Base-by-base conservation (phyloP, 2,329 filamentous ascomycete genomes). In the Pseudogymnoascus sp. region DNA sequence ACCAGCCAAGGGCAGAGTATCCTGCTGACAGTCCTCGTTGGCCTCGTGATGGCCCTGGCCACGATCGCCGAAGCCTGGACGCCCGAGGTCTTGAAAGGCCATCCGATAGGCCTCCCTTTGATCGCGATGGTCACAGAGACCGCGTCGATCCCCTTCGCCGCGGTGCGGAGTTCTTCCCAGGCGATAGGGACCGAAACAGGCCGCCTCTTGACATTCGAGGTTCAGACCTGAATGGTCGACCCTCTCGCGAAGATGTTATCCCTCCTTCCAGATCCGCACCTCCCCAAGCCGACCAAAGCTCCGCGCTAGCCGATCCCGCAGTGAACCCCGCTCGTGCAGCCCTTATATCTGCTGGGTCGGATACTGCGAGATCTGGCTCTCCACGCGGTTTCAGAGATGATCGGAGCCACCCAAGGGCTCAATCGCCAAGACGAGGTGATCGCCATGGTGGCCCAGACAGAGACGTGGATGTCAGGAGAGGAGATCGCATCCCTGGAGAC, bases 351-450 rank as follows among this genome's bases (percentile, higher is more conserved):
- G 64, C 66, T 6, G 67, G 67, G 8, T 70, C 69, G 9, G 68
- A 71, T 23, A 40, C 63, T 14, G 25, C 68, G 49, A 68, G 68
- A 14, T 67, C 68, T n/a, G 67, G 69, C 16, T 71, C 71, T 21
- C 71, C 70, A 55, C 67, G 71, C 16, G 64, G 59, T n/a, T 31
- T 31, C 12, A 69, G 71, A 64, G 71, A 74, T 23, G 72, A 73
- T 14, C 33, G 59, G 1, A 65, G 68, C 61, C 70, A 73, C 11
- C 66, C 75, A 3, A 73, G 77, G 21, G 74, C 74, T 2, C 78
- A 80, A 61, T 87, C 85, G 6, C 82, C 84, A 67, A 74, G 78
- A 65, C 65, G 70, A 61, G 69, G 73, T 18, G 77, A 78, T 21
- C 75, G 77, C 21, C 66, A 71, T 14, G 77, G 72, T 63, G 67